phyloP scores from a whole-genome alignment of 2,329 filamentous ascomycete genomes.

The Alternaria alternata region DNA sequence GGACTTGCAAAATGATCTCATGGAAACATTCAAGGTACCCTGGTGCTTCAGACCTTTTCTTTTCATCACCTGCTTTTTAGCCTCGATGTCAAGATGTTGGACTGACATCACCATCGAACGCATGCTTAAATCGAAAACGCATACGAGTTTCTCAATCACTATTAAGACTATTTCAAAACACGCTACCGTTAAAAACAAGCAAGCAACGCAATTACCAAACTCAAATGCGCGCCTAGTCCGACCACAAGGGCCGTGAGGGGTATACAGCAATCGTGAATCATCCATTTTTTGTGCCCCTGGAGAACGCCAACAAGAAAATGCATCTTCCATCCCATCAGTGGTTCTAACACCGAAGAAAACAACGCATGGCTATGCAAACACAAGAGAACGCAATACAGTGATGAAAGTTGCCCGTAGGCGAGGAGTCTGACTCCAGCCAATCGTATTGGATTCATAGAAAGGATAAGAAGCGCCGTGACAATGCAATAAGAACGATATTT shows the following conservation, averaged over 20 bases:
- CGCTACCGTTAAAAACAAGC: neutral
- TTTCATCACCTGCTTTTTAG: neutral
- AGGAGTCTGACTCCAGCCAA: neutral
- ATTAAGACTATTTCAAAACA: conserved; percentile 3
- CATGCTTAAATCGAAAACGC: neutral
- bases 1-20: neutral
- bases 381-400: neutral
- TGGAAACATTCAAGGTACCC: neutral
- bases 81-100: neutral
- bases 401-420: neutral
- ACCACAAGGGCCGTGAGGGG: conserved; percentile 6
- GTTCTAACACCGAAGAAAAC: neutral
- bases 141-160: neutral
- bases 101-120: neutral
- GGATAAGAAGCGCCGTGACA: conserved; percentile 2
- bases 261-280: conserved; percentile 8
- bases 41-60: neutral
- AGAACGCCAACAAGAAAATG: conserved; percentile 9
- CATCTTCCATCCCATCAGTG: neutral
- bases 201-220: neutral
- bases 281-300: conserved; percentile 3
- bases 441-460: conserved; percentile 1
- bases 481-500: conserved; percentile 5
- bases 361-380: conserved; percentile 8
- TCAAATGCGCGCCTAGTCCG: neutral